A percentile compares a stretch with the other conserved stretches of the same genome.
These are phyloP conservation scores for Aspergillus quadricinctus DNA, from an alignment of 2,329 filamentous ascomycete species.

Conservation along the genomic window DNA sequence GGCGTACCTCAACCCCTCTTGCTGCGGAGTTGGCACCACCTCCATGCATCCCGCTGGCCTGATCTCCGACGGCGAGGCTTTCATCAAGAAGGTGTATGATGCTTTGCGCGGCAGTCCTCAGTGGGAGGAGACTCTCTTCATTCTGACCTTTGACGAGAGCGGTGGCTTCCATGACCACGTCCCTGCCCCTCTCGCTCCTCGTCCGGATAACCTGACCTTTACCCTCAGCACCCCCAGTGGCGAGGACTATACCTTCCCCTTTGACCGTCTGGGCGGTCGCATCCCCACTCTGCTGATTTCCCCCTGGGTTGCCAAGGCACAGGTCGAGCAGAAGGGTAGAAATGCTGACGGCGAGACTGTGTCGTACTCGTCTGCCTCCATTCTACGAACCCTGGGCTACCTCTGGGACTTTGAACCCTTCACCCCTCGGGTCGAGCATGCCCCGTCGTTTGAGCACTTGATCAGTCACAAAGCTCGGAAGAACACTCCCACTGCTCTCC, in stretches of 20 bases:
- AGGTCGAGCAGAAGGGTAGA: slow-evolving; percentile 28
- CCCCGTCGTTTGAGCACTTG: slow-evolving; percentile 30
- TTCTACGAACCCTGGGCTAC: slow-evolving; percentile 29
- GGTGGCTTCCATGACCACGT: slow-evolving; percentile 39
- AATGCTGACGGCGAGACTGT: slow-evolving; percentile 17
- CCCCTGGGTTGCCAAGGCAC: slow-evolving; percentile 26
- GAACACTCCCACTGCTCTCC: slow-evolving; percentile 21
- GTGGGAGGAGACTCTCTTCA: slow-evolving; percentile 34
- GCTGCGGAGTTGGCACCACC: slow-evolving; percentile 35
- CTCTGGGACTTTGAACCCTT: slow-evolving; percentile 33
- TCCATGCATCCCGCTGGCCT: slow-evolving; percentile 34
- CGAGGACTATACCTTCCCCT: slow-evolving; percentile 24
- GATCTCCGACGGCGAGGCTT: slow-evolving; percentile 32
- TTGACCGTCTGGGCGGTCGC: slow-evolving; percentile 27
- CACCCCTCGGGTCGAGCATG: slow-evolving; percentile 22
- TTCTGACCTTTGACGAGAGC: slow-evolving; percentile 37
- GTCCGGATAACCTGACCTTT: slow-evolving; percentile 32
- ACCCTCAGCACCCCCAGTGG: slow-evolving; percentile 27
- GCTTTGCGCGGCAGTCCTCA: slow-evolving; percentile 31
- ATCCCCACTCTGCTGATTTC: slow-evolving; percentile 29
- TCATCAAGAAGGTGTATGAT: slow-evolving; percentile 37
- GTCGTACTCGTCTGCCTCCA: slow-evolving; percentile 26
- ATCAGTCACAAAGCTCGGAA: slow-evolving; percentile 13
- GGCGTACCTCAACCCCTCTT: slow-evolving; percentile 37
- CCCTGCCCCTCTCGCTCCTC: slow-evolving; percentile 27